These are phyloP conservation scores for Trichophyton equinum DNA, from an alignment of 2,329 filamentous ascomycete genomes.

Conservation along the genomic window DNA sequence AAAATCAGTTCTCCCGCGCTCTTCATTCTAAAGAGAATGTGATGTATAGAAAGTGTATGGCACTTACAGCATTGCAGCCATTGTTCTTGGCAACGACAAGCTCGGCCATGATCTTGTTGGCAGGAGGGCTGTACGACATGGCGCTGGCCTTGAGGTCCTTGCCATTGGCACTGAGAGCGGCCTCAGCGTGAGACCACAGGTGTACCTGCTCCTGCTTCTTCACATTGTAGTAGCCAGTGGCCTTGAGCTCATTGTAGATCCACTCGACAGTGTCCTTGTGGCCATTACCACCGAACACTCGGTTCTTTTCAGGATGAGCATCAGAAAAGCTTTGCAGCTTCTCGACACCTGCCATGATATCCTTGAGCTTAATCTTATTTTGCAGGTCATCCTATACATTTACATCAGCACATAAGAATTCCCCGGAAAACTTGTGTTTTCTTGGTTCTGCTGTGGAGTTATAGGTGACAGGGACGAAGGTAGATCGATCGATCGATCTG, in stretches of 20 bases:
- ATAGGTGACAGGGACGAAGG: neutral
- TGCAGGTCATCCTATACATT: slow-evolving; percentile 14
- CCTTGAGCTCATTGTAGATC: slow-evolving; percentile 12
- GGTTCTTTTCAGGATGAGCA: slow-evolving; percentile 15
- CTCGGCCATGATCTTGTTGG: slow-evolving; percentile 8
- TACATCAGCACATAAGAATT: slow-evolving; percentile 4
- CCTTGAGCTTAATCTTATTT: slow-evolving; percentile 14
- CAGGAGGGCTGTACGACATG: slow-evolving; percentile 15
- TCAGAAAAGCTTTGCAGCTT: slow-evolving; percentile 17
- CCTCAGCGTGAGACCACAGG: slow-evolving; percentile 11
- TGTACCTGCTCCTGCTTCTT: slow-evolving; percentile 13
- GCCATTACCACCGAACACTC: slow-evolving; percentile 16
- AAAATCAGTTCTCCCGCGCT: slow-evolving; percentile 25
- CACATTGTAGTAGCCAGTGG: slow-evolving; percentile 13
- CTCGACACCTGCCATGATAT: slow-evolving; percentile 14
- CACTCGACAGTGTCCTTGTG: slow-evolving; percentile 15
- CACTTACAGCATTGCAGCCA: slow-evolving; percentile 44
- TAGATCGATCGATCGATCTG: neutral
- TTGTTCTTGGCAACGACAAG: slow-evolving; percentile 49
- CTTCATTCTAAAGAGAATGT: neutral
- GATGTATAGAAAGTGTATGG: neutral
- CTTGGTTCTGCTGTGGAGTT: neutral
- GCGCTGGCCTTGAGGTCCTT: slow-evolving; percentile 7
- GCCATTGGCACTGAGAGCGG: slow-evolving; percentile 10
- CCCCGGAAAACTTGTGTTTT: neutral